Base-by-base conservation (phyloP, 169 alveolate species). In the Cryptosporidium sp. region DNA sequence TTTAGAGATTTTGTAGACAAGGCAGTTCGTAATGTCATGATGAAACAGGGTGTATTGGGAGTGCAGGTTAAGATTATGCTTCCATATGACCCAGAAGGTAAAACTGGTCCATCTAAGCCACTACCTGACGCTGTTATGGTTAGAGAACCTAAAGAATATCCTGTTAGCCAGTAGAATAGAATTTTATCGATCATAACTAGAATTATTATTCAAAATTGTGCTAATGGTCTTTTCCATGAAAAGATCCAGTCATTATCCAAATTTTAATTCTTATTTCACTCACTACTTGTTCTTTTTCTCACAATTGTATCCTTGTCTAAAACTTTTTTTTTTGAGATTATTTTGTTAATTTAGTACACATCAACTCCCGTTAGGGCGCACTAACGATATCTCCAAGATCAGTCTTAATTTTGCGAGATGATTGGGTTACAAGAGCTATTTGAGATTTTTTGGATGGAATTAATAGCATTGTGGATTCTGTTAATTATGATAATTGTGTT, bases 1-100 rank as follows among this genome's bases (percentile, higher is more conserved):
- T 96, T 97, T 92, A 94, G 94, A 85, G 97, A 96, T 71, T 98
- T 96, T 95, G 97, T 99, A 92, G 98, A 97, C 91, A 97, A 96
- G 70, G 99, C 99, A 84, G 98, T 98, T 58, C 97, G 99, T 91
- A 99, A 98, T 92, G 99, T 98, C 92, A 97, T 96, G 93, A 95
- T 99, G 95, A 96, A 98, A 91, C 99, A 99, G 95, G 99, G 99
- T n/a, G 98, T 97, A 41, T 92, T 94, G 92, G 98, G 97, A 58
- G 97, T 95, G 70, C 95, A 94, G 85, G 97, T 95, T 39, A 97
- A 97, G 95, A 98, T 99, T 93, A 97, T 98, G 99, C 96, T 97
- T 70, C 99, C 99, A 61, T 94, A 97, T 86, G 99, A 98, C 92
- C 99, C 99, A 33, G 98, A 96, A 85, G 99, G 99, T 70, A 97